These are phyloP conservation scores for Periconia sp. DNA, from an alignment of 2,329 filamentous ascomycete species.

Conservation along the genomic window DNA sequence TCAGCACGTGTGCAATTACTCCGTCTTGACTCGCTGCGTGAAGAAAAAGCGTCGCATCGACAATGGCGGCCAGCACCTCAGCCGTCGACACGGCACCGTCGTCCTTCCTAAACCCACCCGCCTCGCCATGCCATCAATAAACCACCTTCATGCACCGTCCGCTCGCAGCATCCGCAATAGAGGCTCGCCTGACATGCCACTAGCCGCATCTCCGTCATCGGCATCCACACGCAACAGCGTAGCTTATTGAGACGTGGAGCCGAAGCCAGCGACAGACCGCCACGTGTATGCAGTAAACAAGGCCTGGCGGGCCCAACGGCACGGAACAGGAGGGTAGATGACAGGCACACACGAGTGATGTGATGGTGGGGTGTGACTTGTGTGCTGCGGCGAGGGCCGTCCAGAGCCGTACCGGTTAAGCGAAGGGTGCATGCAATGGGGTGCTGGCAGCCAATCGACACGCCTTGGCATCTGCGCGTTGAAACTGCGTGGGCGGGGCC, in stretches of 20 bases:
- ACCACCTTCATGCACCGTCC: conserved; percentile 1
- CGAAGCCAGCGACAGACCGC: conserved; percentile 39
- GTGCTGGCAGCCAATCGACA: conserved; percentile 30
- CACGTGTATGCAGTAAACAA: conserved; percentile 43
- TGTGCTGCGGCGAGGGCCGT: conserved; percentile 41
- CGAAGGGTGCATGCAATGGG: conserved; percentile 31
- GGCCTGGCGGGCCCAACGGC: conserved; percentile 17
- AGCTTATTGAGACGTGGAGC: conserved; percentile 25
- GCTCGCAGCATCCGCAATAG: conserved; percentile 18
- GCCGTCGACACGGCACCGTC: too few species aligned
- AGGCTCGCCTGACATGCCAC: too few species aligned
- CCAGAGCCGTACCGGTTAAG: conserved; percentile 36
- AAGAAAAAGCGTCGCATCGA: too few species aligned
- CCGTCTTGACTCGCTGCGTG: conserved; percentile 8
- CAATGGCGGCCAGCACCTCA: too few species aligned
- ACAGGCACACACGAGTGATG: conserved; percentile 28
- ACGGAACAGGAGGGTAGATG: conserved; percentile 23
- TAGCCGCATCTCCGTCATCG: conserved; percentile 32
- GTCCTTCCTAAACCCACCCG: too few species aligned
- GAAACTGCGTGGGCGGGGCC: conserved; percentile 33
- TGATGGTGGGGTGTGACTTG: conserved; percentile 35
- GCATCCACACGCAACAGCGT: conserved; percentile 16
- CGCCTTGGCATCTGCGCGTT: conserved; percentile 38
- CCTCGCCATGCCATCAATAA: neutral
- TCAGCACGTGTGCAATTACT: conserved; percentile 35